These are phyloP conservation scores for Berkeleyomyces basicola DNA, from an alignment of 2,329 filamentous ascomycete genomes.

Conservation along the genomic window DNA sequence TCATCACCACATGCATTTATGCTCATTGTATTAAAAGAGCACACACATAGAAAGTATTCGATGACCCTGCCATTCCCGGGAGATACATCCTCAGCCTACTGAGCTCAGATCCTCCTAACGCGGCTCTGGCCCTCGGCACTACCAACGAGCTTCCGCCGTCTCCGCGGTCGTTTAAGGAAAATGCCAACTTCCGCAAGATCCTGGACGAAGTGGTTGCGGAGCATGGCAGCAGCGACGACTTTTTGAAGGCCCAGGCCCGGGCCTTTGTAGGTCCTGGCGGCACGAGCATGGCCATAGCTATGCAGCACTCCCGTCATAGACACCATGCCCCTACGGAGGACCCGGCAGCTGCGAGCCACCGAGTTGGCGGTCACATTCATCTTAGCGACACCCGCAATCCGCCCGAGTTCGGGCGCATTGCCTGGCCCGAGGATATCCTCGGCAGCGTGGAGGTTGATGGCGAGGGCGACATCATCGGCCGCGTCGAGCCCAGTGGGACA, in stretches of 20 bases:
- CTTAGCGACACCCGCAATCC: conserved; percentile 47
- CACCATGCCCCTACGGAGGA: conserved; percentile 25
- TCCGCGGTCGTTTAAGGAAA: conserved; percentile 41
- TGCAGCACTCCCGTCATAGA: conserved; percentile 7
- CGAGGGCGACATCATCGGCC: conserved; percentile 38
- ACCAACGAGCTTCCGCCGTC: conserved; percentile 43
- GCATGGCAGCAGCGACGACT: conserved; percentile 39
- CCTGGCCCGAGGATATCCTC: conserved; percentile 53
- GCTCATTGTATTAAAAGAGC: background rate
- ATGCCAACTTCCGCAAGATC: conserved; percentile 40
- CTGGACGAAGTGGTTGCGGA: conserved; percentile 39
- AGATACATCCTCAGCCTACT: conserved; percentile 43
- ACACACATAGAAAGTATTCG: conserved; percentile 38
- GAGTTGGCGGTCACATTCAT: conserved; percentile 44
- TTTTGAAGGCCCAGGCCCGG: conserved; percentile 37
- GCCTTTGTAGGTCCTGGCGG: conserved; percentile 44
- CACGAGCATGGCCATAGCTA: conserved; percentile 16
- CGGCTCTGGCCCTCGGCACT: conserved; percentile 40
- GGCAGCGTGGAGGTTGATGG: conserved; percentile 49
- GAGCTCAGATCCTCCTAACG: conserved; percentile 36
- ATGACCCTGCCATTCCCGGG: conserved; percentile 27
- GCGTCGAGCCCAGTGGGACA: conserved; percentile 42
- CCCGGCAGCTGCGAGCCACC: conserved; percentile 44
- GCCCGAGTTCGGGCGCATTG: conserved; percentile 50
- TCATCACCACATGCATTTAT: background rate